Evolutionary conservation across 2,329 filamentous ascomycete genomes (phyloP), one percentile per base, ranked within the genome.

Genomic region (Passalora sequoiae): DNA sequence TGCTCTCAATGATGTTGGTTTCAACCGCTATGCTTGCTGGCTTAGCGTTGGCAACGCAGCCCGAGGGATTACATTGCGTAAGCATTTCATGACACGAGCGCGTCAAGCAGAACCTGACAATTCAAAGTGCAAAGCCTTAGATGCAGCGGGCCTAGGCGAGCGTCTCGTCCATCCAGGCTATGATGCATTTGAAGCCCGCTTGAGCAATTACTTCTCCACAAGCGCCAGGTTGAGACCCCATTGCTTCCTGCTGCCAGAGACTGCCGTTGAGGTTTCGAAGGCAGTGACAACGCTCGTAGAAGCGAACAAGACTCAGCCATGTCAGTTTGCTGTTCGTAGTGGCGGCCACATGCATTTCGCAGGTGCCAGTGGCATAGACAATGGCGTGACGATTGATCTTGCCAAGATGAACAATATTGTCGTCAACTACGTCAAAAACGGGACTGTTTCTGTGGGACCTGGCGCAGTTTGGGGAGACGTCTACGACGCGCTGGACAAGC

Each of bases 401-500:
- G 35, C 31, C 8, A 24, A 35, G n/a, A 46, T 56, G 41, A 49
- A 51, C 22, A 29, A 42, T 29, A 27, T 27, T 27, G 47, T 52
- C 27, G 35, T 39, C 5, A 43, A 50, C 21, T 38, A 44, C 24
- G 33, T 32, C 9, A 40, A 50, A 10, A 43, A 44, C 17, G 44
- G 45, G 4, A 49, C 50, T 20, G 46, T 53, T 24, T 38, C 48
- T 21, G 53, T 77, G 21, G 74, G 71, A 1, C 37, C 49, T 4
- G 50, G 47, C 8, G 50, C 44, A n/a, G 35, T 38, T 1, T 50
- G 50, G 47, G 40, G 44, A 13, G 47, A 52, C 4, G 47, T 50
- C n/a, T 50, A 52, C 24, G 16, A 39, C n/a, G 22, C 28, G 24
- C 33, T 52, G 17, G 47, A 52, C 30, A 38, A 37, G 28, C 25